Evolutionary conservation across 1,284 basidiomycete species (phyloP), one percentile per base, ranked within the genome.

Genomic region (Melampsora americana): DNA sequence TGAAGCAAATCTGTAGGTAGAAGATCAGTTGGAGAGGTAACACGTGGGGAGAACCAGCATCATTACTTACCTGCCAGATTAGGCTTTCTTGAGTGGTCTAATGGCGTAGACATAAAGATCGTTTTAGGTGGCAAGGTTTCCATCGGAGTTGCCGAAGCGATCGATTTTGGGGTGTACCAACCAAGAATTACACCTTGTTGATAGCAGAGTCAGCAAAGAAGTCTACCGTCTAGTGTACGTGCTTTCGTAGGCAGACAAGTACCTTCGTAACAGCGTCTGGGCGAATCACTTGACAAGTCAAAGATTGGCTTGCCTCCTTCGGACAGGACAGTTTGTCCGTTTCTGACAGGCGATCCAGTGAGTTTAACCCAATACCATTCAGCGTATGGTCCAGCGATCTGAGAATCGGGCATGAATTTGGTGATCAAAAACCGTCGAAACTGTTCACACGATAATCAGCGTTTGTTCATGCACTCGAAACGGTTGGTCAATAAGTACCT

Each of bases 341-440:
- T 46, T n/a, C 46, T 61, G 26, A 26, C 65, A 28, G 73, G 66
- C 2, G 73, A 76, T 53, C 42, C 66, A 46, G 73, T 76, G 6
- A 76, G 68, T 39, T 76, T 76, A 7, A 76, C 66, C 73, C 73
- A 76, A 50, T 76, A 76, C 73, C 73, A 76, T 56, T 76, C 73
- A 11, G 66, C 42, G 64, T 76, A 76, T 11, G 73, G 66, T 16
- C 60, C 73, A 18, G 23, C 11, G 39, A 76, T 60, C 32, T 76
- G 73, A 50, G 66, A 76, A 69, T 69, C 66, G 6, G 73, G 73
- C 6, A 76, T 5, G 44, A 76, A 76, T 69, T 76, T 76, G 4
- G 56, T 53, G 39, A 68, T 76, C n/a, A 76, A 46, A 46, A 76
- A 76, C 23, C 66, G 35, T 42, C 73, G 66, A 65, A 69, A 76